Percentiles rank a stretch among this genome's conserved stretches.
phyloP scores from a whole-genome alignment of 305 asterid genomes.

The Coffea humblotiana region DNA sequence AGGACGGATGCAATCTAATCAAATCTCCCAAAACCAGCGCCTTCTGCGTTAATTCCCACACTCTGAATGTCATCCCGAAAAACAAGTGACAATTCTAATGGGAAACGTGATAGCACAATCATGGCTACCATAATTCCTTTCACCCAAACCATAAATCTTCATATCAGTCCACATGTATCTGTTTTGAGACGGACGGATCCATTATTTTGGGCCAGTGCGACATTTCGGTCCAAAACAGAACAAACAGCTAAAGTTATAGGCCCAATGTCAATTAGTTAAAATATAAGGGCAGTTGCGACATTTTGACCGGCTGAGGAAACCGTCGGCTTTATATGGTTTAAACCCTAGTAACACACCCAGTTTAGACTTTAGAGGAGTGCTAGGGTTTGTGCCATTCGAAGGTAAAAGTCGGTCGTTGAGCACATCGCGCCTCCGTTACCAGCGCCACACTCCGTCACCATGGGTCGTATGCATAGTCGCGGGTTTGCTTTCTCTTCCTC shows the following conservation, averaged over 20 bases:
- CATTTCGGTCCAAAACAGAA: not conserved
- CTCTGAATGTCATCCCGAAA: too few species aligned
- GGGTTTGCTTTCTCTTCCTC: slow-evolving; percentile 43
- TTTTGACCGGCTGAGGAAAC: not conserved
- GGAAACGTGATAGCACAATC: too few species aligned
- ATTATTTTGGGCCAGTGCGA: too few species aligned
- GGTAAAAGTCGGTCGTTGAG: not conserved
- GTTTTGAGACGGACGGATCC: too few species aligned
- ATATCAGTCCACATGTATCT: too few species aligned
- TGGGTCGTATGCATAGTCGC: slow-evolving; percentile 98
- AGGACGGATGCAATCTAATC: not conserved
- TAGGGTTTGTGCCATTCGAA: slow-evolving; percentile 24
- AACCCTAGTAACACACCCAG: slow-evolving; percentile 31
- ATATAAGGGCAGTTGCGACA: not conserved
- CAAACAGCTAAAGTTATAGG: too few species aligned
- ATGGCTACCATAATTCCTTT: too few species aligned
- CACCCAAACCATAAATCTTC: too few species aligned
- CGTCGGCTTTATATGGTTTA: slow-evolving; percentile 5
- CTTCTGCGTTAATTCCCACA: not conserved
- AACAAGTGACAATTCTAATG: too few species aligned
- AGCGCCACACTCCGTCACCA: slow-evolving; percentile 39
- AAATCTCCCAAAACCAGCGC: not conserved
- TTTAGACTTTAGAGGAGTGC: not conserved
- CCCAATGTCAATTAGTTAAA: too few species aligned
- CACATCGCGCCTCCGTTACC: slow-evolving; percentile 16